Evolutionary conservation across 805 yeast genomes (phyloP).

Genomic region (Metschnikowia dekortorum): DNA sequence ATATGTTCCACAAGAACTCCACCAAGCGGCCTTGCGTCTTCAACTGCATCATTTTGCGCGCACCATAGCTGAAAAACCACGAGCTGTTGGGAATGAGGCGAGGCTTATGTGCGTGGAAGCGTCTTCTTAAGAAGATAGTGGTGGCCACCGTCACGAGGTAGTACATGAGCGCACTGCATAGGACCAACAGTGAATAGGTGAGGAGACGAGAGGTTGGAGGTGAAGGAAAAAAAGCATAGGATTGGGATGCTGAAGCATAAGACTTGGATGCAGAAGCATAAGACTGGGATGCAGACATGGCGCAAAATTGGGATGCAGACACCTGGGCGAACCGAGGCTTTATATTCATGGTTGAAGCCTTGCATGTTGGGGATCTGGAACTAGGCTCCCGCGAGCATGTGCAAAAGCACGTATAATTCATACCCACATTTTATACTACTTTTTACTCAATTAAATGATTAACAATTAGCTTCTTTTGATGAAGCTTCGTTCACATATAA

Average conservation of each 20-base stretch:
- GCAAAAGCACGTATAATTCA: not conserved
- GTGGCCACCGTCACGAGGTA: not conserved
- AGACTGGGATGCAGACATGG: not conserved
- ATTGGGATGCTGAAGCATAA: too few relatives aligned
- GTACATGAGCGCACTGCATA: not conserved
- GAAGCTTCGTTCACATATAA: too few relatives aligned
- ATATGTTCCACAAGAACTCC: conserved; percentile 7
- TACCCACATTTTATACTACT: too few relatives aligned
- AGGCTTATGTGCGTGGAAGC: not conserved
- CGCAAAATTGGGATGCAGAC: not conserved
- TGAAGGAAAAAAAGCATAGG: too few relatives aligned
- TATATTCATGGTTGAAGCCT: not conserved
- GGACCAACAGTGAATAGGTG: not conserved
- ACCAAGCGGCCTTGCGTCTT: conserved; percentile 8
- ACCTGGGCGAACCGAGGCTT: too few relatives aligned
- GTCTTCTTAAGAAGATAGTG: not conserved
- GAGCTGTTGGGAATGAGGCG: conserved; percentile 1
- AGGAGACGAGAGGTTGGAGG: too few relatives aligned
- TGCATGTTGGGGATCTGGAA: not conserved
- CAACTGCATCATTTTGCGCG: not conserved
- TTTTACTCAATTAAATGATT: too few relatives aligned
- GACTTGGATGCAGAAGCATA: too few relatives aligned
- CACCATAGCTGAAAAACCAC: conserved; percentile 1
- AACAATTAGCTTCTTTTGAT: not conserved
- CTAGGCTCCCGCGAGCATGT: not conserved